Conservation (phyloP, 2,329 filamentous ascomycete species). For the Phyllosticta citriasiana region DNA sequence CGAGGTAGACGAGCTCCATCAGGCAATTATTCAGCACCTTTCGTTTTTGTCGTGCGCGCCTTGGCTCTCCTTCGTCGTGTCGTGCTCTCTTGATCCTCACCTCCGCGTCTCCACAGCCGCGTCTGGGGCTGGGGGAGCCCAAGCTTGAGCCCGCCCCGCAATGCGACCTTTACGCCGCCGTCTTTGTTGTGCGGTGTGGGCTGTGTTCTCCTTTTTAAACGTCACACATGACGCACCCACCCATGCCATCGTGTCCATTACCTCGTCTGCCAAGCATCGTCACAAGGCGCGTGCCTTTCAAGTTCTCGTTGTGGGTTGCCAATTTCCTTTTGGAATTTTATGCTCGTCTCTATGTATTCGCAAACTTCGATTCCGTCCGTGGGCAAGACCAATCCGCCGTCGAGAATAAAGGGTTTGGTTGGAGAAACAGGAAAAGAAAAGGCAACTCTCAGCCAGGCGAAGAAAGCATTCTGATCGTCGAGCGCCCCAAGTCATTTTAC, state of each 20-base stretch:
- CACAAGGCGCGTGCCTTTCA: background rate
- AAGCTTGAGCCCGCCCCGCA: background rate
- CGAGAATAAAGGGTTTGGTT: background rate
- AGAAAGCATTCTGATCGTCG: slow-evolving; percentile 7
- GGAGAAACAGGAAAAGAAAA: slow-evolving; percentile 3
- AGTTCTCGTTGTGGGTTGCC: background rate
- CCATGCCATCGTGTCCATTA: background rate
- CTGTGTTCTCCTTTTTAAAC: background rate
- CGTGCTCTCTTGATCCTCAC: background rate
- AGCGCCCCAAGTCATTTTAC: slow-evolving; percentile 1
- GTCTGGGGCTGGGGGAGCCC: background rate
- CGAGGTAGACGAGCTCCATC: background rate
- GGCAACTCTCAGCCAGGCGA: background rate
- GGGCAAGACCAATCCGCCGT: background rate
- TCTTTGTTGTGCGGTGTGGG: background rate
- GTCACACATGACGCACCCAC: background rate
- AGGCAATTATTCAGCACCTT: background rate
- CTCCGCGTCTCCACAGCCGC: background rate
- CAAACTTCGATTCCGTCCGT: background rate
- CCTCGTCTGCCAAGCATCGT: background rate
- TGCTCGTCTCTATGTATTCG: background rate
- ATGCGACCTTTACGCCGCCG: background rate
- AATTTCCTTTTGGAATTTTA: background rate
- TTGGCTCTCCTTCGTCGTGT: background rate
- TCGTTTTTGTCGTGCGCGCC: background rate